A percentile compares a stretch with the other conserved stretches of the same genome.
These are phyloP conservation scores for Candolleomyces eurysporus DNA, from an alignment of 768 basidiomycete genomes.

Conservation along the genomic window DNA sequence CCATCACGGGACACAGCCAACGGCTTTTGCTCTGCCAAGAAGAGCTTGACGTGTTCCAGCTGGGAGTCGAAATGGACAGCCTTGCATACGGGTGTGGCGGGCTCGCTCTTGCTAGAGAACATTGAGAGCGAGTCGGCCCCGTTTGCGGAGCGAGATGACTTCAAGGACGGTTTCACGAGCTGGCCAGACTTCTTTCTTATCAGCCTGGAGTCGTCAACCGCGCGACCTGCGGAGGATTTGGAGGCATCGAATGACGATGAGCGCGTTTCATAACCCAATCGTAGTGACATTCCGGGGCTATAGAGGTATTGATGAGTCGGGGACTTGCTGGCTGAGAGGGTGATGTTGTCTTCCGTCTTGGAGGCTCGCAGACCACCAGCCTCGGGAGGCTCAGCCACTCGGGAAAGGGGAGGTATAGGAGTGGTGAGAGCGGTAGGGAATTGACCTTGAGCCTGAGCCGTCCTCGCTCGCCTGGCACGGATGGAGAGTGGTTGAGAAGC, in stretches of 20 bases:
- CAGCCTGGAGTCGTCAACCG: slow-evolving; percentile 39
- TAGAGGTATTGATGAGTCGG: slow-evolving; percentile 34
- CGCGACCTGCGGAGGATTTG: slow-evolving; percentile 21
- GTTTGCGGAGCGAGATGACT: slow-evolving; percentile 57
- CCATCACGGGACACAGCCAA: slow-evolving; percentile 90
- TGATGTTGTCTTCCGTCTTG: slow-evolving; percentile 24
- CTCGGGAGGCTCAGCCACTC: not conserved
- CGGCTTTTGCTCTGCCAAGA: slow-evolving; percentile 93
- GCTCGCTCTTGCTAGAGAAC: slow-evolving; percentile 68
- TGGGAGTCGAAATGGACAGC: slow-evolving; percentile 91
- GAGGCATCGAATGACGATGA: slow-evolving; percentile 19
- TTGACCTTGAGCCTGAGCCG: not conserved
- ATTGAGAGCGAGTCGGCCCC: slow-evolving; percentile 48
- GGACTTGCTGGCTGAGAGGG: slow-evolving; percentile 11
- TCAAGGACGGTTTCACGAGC: slow-evolving; percentile 88
- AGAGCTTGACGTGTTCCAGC: slow-evolving; percentile 92
- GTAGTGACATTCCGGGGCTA: slow-evolving; percentile 38
- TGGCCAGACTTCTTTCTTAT: slow-evolving; percentile 94
- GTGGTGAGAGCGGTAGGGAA: slow-evolving; percentile 2
- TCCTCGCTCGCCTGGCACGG: slow-evolving; percentile 6
- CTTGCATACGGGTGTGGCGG: slow-evolving; percentile 79
- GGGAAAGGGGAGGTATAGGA: not conserved
- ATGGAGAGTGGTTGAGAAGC: not conserved
- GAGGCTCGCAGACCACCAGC: not conserved
- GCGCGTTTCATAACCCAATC: slow-evolving; percentile 22